Evolutionary conservation across 345 rosid species (phyloP), one percentile per base, ranked within the genome.

Genomic region (Salix arbutifolia): DNA sequence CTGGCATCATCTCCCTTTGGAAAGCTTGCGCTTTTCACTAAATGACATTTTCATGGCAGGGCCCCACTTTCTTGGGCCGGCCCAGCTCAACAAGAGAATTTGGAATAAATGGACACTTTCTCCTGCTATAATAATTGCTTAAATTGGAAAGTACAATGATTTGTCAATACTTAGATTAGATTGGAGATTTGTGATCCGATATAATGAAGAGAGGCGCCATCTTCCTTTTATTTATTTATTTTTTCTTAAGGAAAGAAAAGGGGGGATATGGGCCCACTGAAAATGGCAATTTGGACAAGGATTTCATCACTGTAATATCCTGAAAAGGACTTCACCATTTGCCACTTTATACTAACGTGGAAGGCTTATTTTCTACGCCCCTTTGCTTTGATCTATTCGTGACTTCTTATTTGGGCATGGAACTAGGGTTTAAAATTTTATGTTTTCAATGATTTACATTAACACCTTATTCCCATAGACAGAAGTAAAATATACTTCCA

Each of bases 61-160:
- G 56, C 53, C 70, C 84, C 79, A 73, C 74, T 73, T 60, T 56
- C 35, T 76, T 62, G 87, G 81, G 88, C 88, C 84, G 92, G 84
- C 88, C 85, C 80, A 64, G 37, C 68, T 78, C 62, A 65, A 79
- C 64, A 73, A 69, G 48, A 73, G 37, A 26, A 25, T 69, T 69
- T 31, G 44, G 61, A 50, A 61, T 52, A 13, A 71, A 8, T 21
- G 72, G 30, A 64, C 37, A 19, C 33, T 64, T 64, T 64, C 33
- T 26, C 53, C 17, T 48, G 5, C 53, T 48, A 0, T 67, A 67
- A 67, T 17, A 31, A 33, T 33, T 33, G 42, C 7, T 31, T 35
- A 16, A 17, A 31, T 19, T 14, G 23, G 7, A 35, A 14, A 38
- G 42, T 10, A n/a, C 7, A 5, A 18, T 6, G 42, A 31, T 1